These are phyloP conservation scores for Cajanus cajan DNA, from an alignment of 306 rosid species.

Conservation along the genomic window DNA sequence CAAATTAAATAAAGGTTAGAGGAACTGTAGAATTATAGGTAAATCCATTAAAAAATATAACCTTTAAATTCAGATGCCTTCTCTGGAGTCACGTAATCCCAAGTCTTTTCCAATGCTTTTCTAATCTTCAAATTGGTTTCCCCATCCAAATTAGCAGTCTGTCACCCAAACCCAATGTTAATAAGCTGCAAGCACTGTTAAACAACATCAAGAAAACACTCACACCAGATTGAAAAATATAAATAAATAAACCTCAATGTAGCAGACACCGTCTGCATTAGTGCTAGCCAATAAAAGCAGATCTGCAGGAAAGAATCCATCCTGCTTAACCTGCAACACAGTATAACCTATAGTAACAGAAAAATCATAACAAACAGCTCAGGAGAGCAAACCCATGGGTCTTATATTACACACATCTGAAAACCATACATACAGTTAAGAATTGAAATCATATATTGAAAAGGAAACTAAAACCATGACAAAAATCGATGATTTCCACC, in stretches of 20 bases:
- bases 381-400: neutral
- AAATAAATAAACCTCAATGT: constrained; percentile 66
- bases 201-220: neutral
- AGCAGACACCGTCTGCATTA: constrained; percentile 94
- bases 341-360: neutral
- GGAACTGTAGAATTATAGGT: neutral
- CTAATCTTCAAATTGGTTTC: constrained; percentile 95
- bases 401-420: neutral
- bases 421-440: neutral
- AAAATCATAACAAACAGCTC: neutral
- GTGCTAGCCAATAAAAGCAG: constrained; percentile 89
- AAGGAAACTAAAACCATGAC: neutral
- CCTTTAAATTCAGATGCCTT: constrained; percentile 90
- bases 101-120: constrained; percentile 91
- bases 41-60: constrained; percentile 27
- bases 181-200: constrained; percentile 11
- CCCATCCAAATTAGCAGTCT: constrained; percentile 98
- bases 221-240: neutral
- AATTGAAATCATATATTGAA: neutral
- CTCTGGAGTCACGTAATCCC: constrained; percentile 85
- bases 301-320: constrained; percentile 87
- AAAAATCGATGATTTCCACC: neutral
- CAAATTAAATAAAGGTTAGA: neutral
- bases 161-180: constrained; percentile 29
- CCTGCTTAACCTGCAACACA: constrained; percentile 75